Conservation (phyloP, 768 basidiomycete genomes). For the Mycena galericulata region DNA sequence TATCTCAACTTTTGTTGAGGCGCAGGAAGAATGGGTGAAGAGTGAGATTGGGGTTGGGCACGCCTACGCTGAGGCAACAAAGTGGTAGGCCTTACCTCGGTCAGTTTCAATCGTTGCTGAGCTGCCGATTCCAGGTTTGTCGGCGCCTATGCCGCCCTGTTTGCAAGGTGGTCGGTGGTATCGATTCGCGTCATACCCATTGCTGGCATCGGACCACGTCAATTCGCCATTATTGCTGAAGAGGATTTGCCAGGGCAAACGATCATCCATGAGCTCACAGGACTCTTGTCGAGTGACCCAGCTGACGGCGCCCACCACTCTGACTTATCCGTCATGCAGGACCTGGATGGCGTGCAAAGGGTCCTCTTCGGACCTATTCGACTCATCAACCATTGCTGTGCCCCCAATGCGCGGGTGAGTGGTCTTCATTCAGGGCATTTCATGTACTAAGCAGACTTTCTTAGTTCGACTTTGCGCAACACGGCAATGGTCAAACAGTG, state of each 20-base stretch:
- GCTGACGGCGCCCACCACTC: background rate
- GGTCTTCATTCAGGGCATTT: background rate
- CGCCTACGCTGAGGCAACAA: background rate
- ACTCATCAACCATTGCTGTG: too few species aligned
- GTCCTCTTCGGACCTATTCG: too few species aligned
- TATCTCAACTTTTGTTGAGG: too few species aligned
- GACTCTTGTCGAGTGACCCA: background rate
- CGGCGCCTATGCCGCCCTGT: too few species aligned
- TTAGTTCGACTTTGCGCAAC: slow-evolving; percentile 3
- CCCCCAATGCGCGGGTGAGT: slow-evolving; percentile 5
- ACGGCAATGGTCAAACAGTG: slow-evolving; percentile 2
- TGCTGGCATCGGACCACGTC: too few species aligned
- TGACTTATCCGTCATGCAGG: slow-evolving; percentile 1
- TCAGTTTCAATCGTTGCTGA: background rate
- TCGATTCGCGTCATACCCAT: too few species aligned
- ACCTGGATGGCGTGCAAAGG: too few species aligned
- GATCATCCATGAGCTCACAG: background rate
- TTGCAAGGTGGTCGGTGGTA: too few species aligned
- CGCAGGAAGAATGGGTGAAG: background rate
- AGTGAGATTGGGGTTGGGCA: background rate
- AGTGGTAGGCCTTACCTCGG: background rate
- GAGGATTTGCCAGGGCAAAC: background rate
- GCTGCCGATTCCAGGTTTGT: background rate
- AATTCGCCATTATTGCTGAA: too few species aligned
- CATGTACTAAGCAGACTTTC: background rate